Evolutionary conservation across 805 yeast species (phyloP).

Genomic region (Suhomyces sp.): DNA sequence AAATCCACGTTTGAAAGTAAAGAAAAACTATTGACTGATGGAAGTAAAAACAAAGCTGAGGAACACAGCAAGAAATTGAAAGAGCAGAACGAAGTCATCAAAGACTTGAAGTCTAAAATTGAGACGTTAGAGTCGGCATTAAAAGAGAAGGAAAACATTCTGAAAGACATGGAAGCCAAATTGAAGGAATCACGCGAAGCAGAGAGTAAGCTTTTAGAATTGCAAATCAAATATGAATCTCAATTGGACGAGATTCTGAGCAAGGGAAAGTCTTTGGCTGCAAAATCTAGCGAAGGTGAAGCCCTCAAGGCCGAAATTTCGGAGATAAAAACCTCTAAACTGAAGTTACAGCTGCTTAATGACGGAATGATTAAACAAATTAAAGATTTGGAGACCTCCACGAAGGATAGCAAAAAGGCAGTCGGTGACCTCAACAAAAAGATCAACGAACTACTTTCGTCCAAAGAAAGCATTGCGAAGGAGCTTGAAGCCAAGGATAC

Average conservation of each 20-base stretch:
- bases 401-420: not conserved
- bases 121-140: not conserved
- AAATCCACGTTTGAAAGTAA: not conserved
- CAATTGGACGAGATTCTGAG: not conserved
- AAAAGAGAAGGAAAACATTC: not conserved
- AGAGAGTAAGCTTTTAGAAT: not conserved
- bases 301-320: not conserved
- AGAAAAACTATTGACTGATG: not conserved
- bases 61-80: not conserved
- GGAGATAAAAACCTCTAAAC: not conserved
- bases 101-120: not conserved
- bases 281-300: not conserved
- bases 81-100: not conserved
- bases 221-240: not conserved
- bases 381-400: not conserved
- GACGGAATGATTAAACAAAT: not conserved
- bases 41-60: not conserved
- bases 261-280: not conserved
- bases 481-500: not conserved
- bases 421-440: not conserved
- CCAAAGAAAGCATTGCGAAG: conserved; percentile 2
- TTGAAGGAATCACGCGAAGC: not conserved
- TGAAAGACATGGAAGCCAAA: not conserved
- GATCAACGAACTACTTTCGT: not conserved
- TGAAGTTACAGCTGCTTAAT: not conserved